These are phyloP conservation scores for Kentomonas sorsogonicus DNA, from an alignment of 208 protist genomes.

Conservation along the genomic window DNA sequence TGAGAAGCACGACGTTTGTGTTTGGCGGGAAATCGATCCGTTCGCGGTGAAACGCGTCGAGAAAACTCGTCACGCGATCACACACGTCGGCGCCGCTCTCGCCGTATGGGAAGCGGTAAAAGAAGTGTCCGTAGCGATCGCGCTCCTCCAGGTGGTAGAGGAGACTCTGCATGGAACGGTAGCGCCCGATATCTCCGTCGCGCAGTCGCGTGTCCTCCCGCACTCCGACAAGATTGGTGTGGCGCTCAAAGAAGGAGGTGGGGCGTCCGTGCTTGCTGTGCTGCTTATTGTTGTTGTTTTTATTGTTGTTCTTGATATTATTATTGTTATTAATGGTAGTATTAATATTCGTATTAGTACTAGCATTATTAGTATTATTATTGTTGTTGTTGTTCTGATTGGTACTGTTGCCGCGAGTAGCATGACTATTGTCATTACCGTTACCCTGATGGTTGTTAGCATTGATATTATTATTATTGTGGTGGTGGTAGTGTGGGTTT, in stretches of 20 bases:
- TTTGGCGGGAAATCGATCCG: conserved; percentile 75
- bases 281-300: too few relatives aligned
- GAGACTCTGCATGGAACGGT: conserved; percentile 58
- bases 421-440: not conserved
- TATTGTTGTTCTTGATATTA: too few relatives aligned
- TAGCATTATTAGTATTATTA: conserved; percentile 1
- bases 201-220: conserved; percentile 89
- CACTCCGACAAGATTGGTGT: conserved; percentile 67
- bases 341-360: not conserved
- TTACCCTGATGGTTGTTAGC: not conserved
- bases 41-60: conserved; percentile 83
- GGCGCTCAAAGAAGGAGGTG: too few relatives aligned
- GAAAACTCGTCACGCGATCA: conserved; percentile 87
- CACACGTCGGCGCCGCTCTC: conserved; percentile 92
- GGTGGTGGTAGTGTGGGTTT: conserved; percentile 3
- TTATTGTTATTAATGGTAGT: too few relatives aligned
- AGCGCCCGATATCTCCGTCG: conserved; percentile 92
- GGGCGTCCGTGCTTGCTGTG: too few relatives aligned
- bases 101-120: conserved; percentile 88
- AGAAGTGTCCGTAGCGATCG: conserved; percentile 87
- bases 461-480: too few relatives aligned
- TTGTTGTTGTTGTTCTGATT: not conserved
- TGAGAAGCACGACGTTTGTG: conserved; percentile 87
- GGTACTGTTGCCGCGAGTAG: not conserved
- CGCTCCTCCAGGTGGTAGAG: conserved; percentile 63